Evolutionary conservation across 768 basidiomycete genomes (phyloP).

Genomic region (Boletus pseudopeckii): DNA sequence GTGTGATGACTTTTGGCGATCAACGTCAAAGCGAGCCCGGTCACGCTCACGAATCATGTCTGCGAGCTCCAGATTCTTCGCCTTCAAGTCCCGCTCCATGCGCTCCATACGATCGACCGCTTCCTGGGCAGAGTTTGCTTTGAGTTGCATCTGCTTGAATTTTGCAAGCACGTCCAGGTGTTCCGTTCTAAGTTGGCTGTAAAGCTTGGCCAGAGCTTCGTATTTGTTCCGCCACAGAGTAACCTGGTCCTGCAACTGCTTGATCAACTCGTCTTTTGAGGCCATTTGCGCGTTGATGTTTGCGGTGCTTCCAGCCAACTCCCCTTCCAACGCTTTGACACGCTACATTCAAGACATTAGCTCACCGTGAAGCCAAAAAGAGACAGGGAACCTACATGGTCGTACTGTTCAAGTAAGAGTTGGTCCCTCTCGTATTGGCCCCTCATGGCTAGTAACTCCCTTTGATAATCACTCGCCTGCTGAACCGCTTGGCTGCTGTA

Average conservation of each 20-base stretch:
- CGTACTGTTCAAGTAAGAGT: slow-evolving; percentile 96
- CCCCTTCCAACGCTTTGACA: slow-evolving; percentile 92
- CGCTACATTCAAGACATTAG: slow-evolving; percentile 48
- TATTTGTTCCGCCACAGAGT: slow-evolving; percentile 98
- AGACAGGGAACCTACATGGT: slow-evolving; percentile 54
- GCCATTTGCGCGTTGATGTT: slow-evolving; percentile 83
- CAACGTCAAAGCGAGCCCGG: slow-evolving; percentile 91
- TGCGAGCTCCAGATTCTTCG: slow-evolving; percentile 97
- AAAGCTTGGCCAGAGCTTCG: slow-evolving; percentile 95
- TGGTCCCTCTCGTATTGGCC: slow-evolving; percentile 99
- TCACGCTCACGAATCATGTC: slow-evolving; percentile 99
- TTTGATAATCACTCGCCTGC: slow-evolving; percentile 79
- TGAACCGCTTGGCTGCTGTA: slow-evolving; percentile 74
- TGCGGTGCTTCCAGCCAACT: slow-evolving; percentile 67
- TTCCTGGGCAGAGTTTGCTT: slow-evolving; percentile 97
- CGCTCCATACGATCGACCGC: slow-evolving; percentile 97
- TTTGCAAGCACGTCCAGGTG: slow-evolving; percentile 96
- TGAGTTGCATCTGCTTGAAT: slow-evolving; percentile 96
- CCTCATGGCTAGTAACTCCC: slow-evolving; percentile 87
- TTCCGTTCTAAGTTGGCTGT: slow-evolving; percentile 95
- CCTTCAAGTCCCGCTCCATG: slow-evolving; percentile 96
- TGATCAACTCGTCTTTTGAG: slow-evolving; percentile 94
- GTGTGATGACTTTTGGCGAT: slow-evolving; percentile 88
- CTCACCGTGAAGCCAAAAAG: neutral
- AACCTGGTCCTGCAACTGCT: slow-evolving; percentile 95